A percentile compares a stretch with the other conserved stretches of the same genome.
These are phyloP conservation scores for Phytopythium delawarense DNA, from an alignment of 352 stramenopile species.

Conservation along the genomic window DNA sequence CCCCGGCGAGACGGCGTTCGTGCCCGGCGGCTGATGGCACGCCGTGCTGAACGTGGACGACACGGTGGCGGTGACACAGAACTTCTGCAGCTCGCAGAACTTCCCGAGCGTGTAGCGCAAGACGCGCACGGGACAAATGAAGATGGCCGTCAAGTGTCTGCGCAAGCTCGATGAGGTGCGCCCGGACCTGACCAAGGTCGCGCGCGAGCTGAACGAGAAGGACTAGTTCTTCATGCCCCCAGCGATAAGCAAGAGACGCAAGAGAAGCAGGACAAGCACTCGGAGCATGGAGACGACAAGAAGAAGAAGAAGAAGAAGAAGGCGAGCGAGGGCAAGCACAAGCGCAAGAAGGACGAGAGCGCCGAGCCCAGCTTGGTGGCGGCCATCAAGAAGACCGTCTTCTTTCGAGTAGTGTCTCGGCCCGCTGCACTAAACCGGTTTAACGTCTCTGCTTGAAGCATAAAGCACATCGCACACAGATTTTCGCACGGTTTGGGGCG, in stretches of 20 bases:
- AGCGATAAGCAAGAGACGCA: slow-evolving; percentile 33
- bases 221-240: slow-evolving; percentile 92
- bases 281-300: slow-evolving; percentile 19
- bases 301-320: slow-evolving; percentile 50
- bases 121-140: slow-evolving; percentile 90
- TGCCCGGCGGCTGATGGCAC: slow-evolving; percentile 93
- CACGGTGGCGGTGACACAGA: slow-evolving; percentile 92
- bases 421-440: too few relatives aligned
- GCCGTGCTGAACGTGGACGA: slow-evolving; percentile 91
- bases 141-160: slow-evolving; percentile 95
- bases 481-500: not conserved
- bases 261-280: slow-evolving; percentile 25
- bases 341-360: too few relatives aligned
- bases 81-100: slow-evolving; percentile 91
- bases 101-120: slow-evolving; percentile 81
- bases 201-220: slow-evolving; percentile 77
- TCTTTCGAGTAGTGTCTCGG: too few relatives aligned
- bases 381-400: too few relatives aligned
- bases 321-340: too few relatives aligned
- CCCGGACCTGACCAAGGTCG: slow-evolving; percentile 78
- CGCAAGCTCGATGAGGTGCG: slow-evolving; percentile 71
- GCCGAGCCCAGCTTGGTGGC: too few relatives aligned
- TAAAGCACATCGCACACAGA: too few relatives aligned
- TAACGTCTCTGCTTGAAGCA: too few relatives aligned
- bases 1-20: slow-evolving; percentile 89